phyloP scores from a whole-genome alignment of 768 basidiomycete genomes.

The Calocera viscosa region DNA sequence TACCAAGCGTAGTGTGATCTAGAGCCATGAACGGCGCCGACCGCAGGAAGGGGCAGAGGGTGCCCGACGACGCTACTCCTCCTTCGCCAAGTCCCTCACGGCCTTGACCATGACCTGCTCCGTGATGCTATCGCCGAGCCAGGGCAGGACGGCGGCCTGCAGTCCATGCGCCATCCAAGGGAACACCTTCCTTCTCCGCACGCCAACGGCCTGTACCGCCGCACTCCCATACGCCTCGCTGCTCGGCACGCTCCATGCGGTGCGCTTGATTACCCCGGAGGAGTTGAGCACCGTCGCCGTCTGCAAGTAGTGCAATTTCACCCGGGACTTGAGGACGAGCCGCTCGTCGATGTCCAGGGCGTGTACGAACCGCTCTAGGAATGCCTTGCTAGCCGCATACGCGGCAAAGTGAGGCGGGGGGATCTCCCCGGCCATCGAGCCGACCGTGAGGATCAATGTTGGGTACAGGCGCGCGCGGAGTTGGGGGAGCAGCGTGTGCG shows the following conservation, averaged over 20 bases:
- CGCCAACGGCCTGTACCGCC: background rate
- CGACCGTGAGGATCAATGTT: constrained; percentile 10
- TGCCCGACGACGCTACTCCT: background rate
- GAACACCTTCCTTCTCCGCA: background rate
- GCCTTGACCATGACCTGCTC: background rate
- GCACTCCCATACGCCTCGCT: background rate
- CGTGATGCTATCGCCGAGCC: background rate
- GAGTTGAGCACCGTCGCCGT: background rate
- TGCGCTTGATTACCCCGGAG: background rate
- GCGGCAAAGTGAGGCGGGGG: constrained; percentile 11
- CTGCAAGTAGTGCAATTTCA: background rate
- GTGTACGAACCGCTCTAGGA: constrained; percentile 11
- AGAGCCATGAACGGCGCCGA: background rate
- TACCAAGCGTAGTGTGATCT: too few relatives aligned
- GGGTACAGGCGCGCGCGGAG: constrained; percentile 7
- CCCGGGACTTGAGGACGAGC: background rate
- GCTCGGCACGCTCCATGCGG: background rate
- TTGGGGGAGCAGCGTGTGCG: constrained; percentile 11
- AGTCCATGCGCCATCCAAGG: background rate
- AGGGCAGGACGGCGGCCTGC: background rate
- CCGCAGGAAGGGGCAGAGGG: background rate
- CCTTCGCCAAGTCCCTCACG: background rate
- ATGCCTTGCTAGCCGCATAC: constrained; percentile 12
- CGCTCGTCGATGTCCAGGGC: constrained; percentile 14
- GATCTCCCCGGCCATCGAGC: constrained; percentile 11